phyloP scores from a whole-genome alignment of 768 basidiomycete species.

The Sporobolomyces roseus region DNA sequence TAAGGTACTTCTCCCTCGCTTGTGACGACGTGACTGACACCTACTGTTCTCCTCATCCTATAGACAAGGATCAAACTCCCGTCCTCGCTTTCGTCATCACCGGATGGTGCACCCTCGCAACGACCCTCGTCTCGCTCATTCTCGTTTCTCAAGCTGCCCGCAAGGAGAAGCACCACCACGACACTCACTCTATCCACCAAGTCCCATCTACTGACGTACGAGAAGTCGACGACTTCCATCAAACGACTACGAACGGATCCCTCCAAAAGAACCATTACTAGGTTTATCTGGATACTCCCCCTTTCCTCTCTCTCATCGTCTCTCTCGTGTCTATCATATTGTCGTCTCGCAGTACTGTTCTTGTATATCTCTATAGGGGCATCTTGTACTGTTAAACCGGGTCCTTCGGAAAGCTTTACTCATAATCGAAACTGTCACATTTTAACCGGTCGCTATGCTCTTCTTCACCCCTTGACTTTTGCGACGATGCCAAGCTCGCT shows the following conservation, averaged over 20 bases:
- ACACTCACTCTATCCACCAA: not conserved
- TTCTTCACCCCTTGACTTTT: too few relatives aligned
- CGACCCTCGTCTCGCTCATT: conserved; percentile 29
- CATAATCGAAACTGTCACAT: too few relatives aligned
- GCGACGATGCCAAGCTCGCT: too few relatives aligned
- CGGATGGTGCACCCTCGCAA: conserved; percentile 35
- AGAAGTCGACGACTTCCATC: not conserved
- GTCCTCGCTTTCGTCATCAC: conserved; percentile 14
- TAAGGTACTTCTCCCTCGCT: too few relatives aligned
- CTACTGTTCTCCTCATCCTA: too few relatives aligned
- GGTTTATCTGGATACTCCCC: not conserved
- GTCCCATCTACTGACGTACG: not conserved
- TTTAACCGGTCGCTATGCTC: too few relatives aligned
- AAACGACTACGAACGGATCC: conserved; percentile 15
- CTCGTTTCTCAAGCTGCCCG: conserved; percentile 34
- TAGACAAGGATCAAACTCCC: conserved; percentile 20
- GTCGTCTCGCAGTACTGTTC: too few relatives aligned
- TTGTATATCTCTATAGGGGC: too few relatives aligned
- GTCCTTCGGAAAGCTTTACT: too few relatives aligned
- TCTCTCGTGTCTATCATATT: not conserved
- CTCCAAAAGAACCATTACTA: conserved; percentile 11
- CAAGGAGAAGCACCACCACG: conserved; percentile 35
- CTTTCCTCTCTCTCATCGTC: not conserved
- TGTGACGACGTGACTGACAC: too few relatives aligned
- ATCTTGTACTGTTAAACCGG: too few relatives aligned